These are phyloP conservation scores for Echinosophora koreensis DNA, from an alignment of 306 rosid species.

Conservation along the genomic window DNA sequence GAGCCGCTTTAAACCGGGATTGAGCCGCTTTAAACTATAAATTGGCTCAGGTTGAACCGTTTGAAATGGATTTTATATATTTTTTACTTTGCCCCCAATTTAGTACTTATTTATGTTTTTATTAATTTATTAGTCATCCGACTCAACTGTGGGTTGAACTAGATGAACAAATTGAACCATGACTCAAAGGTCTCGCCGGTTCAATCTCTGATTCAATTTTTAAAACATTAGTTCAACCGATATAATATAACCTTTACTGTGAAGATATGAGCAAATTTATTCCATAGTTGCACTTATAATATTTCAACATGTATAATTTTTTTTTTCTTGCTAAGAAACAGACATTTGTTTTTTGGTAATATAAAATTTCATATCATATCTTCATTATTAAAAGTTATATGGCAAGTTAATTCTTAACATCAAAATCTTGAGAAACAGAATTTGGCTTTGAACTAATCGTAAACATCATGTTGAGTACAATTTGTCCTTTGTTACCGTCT, in stretches of 20 bases:
- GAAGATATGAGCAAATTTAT: background rate
- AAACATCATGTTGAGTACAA: background rate
- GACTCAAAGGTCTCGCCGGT: too few relatives aligned
- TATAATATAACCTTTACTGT: background rate
- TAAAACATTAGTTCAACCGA: too few relatives aligned
- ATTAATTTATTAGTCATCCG: too few relatives aligned
- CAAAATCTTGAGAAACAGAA: background rate
- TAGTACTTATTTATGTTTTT: too few relatives aligned
- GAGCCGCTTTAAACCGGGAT: too few relatives aligned
- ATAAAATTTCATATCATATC: background rate
- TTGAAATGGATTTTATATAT: too few relatives aligned
- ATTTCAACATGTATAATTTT: background rate
- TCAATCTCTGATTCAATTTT: too few relatives aligned
- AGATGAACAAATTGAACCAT: too few relatives aligned
- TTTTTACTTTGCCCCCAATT: too few relatives aligned
- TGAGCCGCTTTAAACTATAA: too few relatives aligned
- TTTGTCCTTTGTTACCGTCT: background rate
- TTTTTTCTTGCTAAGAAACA: background rate
- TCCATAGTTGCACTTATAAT: background rate
- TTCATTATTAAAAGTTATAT: background rate
- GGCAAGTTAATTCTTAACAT: background rate
- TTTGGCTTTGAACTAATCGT: background rate
- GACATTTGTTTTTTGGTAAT: background rate
- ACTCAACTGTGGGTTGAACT: too few relatives aligned
- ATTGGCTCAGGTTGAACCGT: too few relatives aligned